phyloP scores from a whole-genome alignment of 371 early-diverging fungal genomes.

The Massospora cicadina region DNA sequence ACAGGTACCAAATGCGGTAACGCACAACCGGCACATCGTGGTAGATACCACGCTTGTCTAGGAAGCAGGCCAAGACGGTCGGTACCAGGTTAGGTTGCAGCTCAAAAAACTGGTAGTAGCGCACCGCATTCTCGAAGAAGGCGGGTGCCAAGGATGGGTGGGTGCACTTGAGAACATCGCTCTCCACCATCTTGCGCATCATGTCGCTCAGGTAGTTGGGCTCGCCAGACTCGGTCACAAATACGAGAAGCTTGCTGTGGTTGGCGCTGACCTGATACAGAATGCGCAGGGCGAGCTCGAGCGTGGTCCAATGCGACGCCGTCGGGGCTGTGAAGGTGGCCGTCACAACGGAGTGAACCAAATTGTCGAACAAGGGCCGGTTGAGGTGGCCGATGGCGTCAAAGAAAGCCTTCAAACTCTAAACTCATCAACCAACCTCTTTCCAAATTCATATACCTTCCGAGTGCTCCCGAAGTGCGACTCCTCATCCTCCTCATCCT shows the following conservation, averaged over 20 bases:
- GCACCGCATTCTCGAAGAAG: slow-evolving; percentile 57
- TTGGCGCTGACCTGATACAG: slow-evolving; percentile 59
- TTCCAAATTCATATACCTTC: slow-evolving; percentile 27
- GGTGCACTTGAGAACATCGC: slow-evolving; percentile 55
- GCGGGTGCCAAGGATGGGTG: slow-evolving; percentile 54
- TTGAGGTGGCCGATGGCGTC: slow-evolving; percentile 54
- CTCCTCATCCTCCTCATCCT: slow-evolving; percentile 58
- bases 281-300: slow-evolving; percentile 62
- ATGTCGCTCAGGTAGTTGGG: slow-evolving; percentile 49
- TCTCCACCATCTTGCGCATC: slow-evolving; percentile 46
- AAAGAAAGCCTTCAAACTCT: slow-evolving; percentile 49
- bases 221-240: slow-evolving; percentile 22
- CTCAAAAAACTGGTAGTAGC: slow-evolving; percentile 61
- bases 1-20: slow-evolving; percentile 72
- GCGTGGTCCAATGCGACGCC: slow-evolving; percentile 49
- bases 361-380: slow-evolving; percentile 30
- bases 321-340: slow-evolving; percentile 30
- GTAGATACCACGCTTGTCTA: slow-evolving; percentile 62
- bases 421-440: slow-evolving; percentile 12
- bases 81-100: slow-evolving; percentile 45
- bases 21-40: slow-evolving; percentile 49
- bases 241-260: slow-evolving; percentile 34
- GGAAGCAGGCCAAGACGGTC: slow-evolving; percentile 50
- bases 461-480: slow-evolving; percentile 57
- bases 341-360: slow-evolving; percentile 36